Evolutionary conservation across 164 flowering plant species (phyloP).

Genomic region (Chloranthus sessilifolius): DNA sequence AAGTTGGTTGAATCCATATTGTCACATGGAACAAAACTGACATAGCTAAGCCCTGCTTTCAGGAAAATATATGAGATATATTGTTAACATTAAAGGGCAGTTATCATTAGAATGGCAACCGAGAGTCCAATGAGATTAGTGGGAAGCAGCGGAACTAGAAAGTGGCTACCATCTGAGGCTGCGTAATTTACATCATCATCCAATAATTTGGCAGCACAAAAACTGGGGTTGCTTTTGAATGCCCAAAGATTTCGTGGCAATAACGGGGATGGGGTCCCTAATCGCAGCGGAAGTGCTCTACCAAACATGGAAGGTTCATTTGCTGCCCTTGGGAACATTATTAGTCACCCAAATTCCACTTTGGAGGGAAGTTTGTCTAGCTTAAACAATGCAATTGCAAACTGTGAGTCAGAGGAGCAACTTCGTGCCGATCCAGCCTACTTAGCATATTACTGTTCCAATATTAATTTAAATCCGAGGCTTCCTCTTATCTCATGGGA

Average conservation of each 20-base stretch:
- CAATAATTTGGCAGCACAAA: constrained; percentile 43
- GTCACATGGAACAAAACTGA: no score
- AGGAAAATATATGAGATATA: no score
- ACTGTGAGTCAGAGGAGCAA: constrained; percentile 56
- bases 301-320: constrained; percentile 93
- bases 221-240: constrained; percentile 49
- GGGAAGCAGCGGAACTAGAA: constrained; percentile 35
- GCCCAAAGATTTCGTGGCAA: constrained; percentile 34
- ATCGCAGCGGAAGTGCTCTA: constrained; percentile 91
- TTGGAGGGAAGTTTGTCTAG: constrained; percentile 26
- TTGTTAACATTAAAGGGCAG: no score
- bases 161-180: constrained; percentile 47
- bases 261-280: constrained; percentile 42
- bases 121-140: constrained; percentile 70
- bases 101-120: constrained; percentile 76
- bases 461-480: constrained; percentile 73
- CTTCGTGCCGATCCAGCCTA: constrained; percentile 65
- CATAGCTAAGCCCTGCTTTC: no score
- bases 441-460: constrained; percentile 48
- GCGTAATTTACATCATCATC: constrained; percentile 31
- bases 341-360: constrained; percentile 31
- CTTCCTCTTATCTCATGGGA: constrained; percentile 62
- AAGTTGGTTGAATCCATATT: no score
- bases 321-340: constrained; percentile 51
- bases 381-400: constrained; percentile 20